Evolutionary conservation across 2,329 filamentous ascomycete species (phyloP), one percentile per base, ranked within the genome.

Genomic region (Atkinsonella hypoxylon): DNA sequence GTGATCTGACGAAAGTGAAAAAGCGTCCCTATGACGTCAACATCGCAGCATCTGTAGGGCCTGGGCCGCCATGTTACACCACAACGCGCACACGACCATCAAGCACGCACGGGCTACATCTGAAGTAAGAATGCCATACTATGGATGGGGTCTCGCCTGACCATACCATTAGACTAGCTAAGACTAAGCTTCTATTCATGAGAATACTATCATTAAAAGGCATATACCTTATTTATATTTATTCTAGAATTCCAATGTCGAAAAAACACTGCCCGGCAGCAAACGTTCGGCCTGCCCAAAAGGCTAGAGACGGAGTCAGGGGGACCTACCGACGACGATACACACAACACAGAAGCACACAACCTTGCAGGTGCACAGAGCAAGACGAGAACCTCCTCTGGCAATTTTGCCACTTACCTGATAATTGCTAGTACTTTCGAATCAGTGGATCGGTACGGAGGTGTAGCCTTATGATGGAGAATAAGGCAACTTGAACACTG

Each of bases 1-100:
- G 20, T 22, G 20, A 22, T 22, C 5, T n/a, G n/a, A n/a, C n/a
- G 32, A 42, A 40, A 9, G 26, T 10, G 4, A 12, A n/a, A 26
- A 34, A 38, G 39, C 15, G 15, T 41, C 5, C 45, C 26, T 34
- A 41, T 52, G 50, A 52, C 50, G 50, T 52, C 50, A 52, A 48
- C 42, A 26, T 34, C 22, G 32, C 40, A 13, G 18, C 17, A 18
- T 15, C 32, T 4, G n/a, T n/a, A 13, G 34, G 44, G 44, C 17
- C 30, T 34, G 44, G 44, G 44, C 44, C 48, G 20, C 13, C 6
- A 18, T 15, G 18, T 17, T 20, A 34, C 36, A 5, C 26, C 38
- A n/a, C n/a, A n/a, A n/a, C n/a, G n/a, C 36, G 38, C 36, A 26
- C 38, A 32, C 46, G 46, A 44, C 36, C 47, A 34, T n/a, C 39